Evolutionary conservation across 495 filamentous ascomycete species (phyloP), one percentile per base, ranked within the genome.

Genomic region (Peziza echinospora): DNA sequence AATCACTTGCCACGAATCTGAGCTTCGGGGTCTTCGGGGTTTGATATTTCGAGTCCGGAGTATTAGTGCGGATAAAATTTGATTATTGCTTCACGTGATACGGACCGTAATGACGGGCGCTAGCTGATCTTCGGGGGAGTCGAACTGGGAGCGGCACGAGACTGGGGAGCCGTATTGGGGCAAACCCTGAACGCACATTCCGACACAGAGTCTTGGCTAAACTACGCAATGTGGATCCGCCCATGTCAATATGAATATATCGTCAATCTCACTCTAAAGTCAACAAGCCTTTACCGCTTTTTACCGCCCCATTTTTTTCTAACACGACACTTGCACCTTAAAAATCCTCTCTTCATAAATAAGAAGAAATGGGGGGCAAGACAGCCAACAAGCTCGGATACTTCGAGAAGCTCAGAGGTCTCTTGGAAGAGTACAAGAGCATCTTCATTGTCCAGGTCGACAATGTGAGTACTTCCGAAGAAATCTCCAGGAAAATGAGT

Each of bases 361-460:
- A 92, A 89, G 84, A 82, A 92, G 84, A 85, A 70, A 97, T 97
- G 89, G 89, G 89, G 87, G 89, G 86, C 84, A 93, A 80, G 70
- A 75, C 79, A 49, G 75, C 66, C 58, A 85, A 76, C 76, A 97
- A 96, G 77, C 76, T 83, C 64, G 82, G 73, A 70, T 97, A 97
- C 76, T 97, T 97, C 75, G 86, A 94, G 65, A 94, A 93, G 80
- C 80, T 97, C 61, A 93, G 93, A 77, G 68, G 64, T 61, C 74
- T 93, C 61, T 76, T 93, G 60, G 79, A 92, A 69, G 75, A 81
- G 60, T 93, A 93, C 78, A 73, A 73, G 64, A 82, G 77, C 55
- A 79, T 94, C 71, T 99, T 99, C 82, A 85, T 99, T 63, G 86
- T 93, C 64, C 73, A 74, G 59, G 80, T 91, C 65, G 83, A 91